These are phyloP conservation scores for Carex scoparia DNA, from an alignment of 176 grass and related monocot genomes.

Conservation along the genomic window DNA sequence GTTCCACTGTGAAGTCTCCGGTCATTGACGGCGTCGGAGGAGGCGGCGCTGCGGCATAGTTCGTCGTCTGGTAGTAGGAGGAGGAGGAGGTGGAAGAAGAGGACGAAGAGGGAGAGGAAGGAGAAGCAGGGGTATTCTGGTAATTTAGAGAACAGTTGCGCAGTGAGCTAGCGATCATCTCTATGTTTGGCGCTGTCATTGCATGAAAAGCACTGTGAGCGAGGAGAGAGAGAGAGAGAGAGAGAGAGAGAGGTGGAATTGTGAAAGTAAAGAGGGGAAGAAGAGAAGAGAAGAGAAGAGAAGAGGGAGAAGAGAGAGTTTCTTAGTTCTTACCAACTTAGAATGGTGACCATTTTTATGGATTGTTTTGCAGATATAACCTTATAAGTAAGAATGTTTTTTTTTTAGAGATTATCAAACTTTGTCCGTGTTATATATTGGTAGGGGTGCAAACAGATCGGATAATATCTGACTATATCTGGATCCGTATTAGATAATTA, in stretches of 20 bases:
- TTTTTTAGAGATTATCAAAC: not conserved
- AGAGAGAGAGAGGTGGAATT: not conserved
- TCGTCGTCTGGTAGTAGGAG: not conserved
- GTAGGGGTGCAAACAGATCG: no score
- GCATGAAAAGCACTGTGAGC: not conserved
- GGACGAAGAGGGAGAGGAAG: slow-evolving; percentile 5
- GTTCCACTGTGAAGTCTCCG: slow-evolving; percentile 58
- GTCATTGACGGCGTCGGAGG: slow-evolving; percentile 27
- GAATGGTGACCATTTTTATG: not conserved
- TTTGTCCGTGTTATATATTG: not conserved
- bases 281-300: not conserved
- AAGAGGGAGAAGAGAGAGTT: not conserved
- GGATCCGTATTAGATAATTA: no score
- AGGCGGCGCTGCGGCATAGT: slow-evolving; percentile 1
- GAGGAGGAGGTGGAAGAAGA: not conserved
- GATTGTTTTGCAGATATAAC: not conserved
- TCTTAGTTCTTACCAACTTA: not conserved
- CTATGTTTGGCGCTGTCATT: slow-evolving; percentile 30
- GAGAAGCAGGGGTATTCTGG: not conserved
- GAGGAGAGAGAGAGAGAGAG: not conserved
- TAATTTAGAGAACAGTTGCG: slow-evolving; percentile 23
- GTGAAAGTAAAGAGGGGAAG: not conserved
- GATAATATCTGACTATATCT: no score
- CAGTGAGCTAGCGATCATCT: slow-evolving; percentile 26
- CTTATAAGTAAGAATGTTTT: not conserved